Percentiles rank a stretch among this genome's conserved stretches.
phyloP scores from a whole-genome alignment of 768 basidiomycete genomes.

The Boletus coccyginus region DNA sequence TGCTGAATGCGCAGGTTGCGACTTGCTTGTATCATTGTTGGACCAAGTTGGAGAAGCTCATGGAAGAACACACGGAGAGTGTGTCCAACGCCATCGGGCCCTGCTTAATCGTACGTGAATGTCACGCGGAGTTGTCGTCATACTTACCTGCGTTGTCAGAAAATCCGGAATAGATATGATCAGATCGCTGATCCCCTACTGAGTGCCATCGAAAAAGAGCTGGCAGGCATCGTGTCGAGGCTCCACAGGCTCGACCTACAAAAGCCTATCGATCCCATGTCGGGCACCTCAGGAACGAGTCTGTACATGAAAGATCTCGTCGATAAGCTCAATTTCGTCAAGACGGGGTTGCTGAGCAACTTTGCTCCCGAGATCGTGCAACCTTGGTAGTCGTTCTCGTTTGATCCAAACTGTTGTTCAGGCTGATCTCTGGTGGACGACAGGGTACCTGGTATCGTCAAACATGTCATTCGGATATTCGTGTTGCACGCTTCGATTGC shows the following conservation, averaged over 20 bases:
- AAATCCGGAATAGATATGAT: slow-evolving; percentile 42
- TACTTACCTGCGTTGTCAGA: slow-evolving; percentile 11
- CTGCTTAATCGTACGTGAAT: slow-evolving; percentile 51
- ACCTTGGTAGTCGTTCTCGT: slow-evolving; percentile 56
- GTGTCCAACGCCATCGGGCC: slow-evolving; percentile 56
- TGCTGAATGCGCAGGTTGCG: slow-evolving; percentile 72
- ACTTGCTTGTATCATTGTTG: slow-evolving; percentile 51
- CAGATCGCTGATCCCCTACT: slow-evolving; percentile 61
- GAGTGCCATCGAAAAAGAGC: slow-evolving; percentile 73
- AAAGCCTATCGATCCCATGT: slow-evolving; percentile 63
- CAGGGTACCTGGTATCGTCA: slow-evolving; percentile 67
- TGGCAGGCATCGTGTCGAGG: slow-evolving; percentile 72
- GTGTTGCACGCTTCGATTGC: slow-evolving; percentile 93
- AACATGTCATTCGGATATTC: slow-evolving; percentile 81
- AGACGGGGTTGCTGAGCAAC: slow-evolving; percentile 70
- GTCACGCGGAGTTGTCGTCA: background rate
- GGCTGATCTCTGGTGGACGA: slow-evolving; percentile 1
- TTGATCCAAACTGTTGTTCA: background rate
- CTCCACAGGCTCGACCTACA: slow-evolving; percentile 85
- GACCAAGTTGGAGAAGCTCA: slow-evolving; percentile 23
- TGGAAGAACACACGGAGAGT: slow-evolving; percentile 27
- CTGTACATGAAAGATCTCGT: slow-evolving; percentile 83
- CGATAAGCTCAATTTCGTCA: slow-evolving; percentile 79
- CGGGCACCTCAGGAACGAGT: slow-evolving; percentile 53
- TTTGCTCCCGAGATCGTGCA: slow-evolving; percentile 72